Evolutionary conservation across 2,329 filamentous ascomycete genomes (phyloP).

Genomic region (Aspergillus sojae): DNA sequence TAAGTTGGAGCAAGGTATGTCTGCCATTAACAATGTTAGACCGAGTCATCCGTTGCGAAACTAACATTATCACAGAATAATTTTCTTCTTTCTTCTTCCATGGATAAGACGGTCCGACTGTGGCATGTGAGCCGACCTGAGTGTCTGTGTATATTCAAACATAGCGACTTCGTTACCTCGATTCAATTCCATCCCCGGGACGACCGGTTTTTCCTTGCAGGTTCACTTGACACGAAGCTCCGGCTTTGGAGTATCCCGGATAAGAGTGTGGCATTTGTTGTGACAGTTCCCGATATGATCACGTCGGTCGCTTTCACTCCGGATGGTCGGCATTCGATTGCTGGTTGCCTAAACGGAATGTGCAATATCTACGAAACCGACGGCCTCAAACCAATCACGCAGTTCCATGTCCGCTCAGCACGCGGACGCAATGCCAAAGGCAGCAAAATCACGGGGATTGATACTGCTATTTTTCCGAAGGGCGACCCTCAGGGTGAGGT

Average conservation of each 20-base stretch:
- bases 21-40: not conserved
- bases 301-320: slow-evolving; percentile 93
- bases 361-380: slow-evolving; percentile 94
- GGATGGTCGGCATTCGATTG: slow-evolving; percentile 86
- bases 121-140: slow-evolving; percentile 88
- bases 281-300: slow-evolving; percentile 79
- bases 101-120: slow-evolving; percentile 94
- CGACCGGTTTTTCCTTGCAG: slow-evolving; percentile 94
- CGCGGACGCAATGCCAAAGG: slow-evolving; percentile 92
- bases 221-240: slow-evolving; percentile 84
- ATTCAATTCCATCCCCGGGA: slow-evolving; percentile 93
- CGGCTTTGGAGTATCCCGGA: slow-evolving; percentile 97
- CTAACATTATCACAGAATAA: slow-evolving; percentile 65
- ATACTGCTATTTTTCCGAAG: slow-evolving; percentile 66
- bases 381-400: slow-evolving; percentile 77
- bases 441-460: slow-evolving; percentile 95
- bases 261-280: slow-evolving; percentile 84
- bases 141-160: slow-evolving; percentile 90
- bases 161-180: slow-evolving; percentile 92
- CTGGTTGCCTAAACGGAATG: slow-evolving; percentile 80
- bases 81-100: slow-evolving; percentile 90
- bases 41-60: not conserved
- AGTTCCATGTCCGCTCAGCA: slow-evolving; percentile 91
- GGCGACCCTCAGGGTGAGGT: slow-evolving; percentile 65
- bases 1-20: slow-evolving; percentile 91